These are phyloP conservation scores for Leccinum fallax DNA, from an alignment of 1,284 basidiomycete species.

Conservation along the genomic window DNA sequence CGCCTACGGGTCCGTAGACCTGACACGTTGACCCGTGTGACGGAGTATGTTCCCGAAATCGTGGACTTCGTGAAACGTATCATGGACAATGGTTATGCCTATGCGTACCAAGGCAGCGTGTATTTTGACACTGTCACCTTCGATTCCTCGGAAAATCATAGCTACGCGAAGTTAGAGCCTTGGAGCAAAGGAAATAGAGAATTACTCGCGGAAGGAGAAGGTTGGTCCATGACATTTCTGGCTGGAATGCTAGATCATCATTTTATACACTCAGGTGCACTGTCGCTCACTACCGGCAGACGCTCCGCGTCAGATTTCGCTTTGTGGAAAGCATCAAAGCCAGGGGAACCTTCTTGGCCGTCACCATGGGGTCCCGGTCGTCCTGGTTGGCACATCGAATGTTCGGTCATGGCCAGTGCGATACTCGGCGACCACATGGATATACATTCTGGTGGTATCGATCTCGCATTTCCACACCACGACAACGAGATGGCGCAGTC, in stretches of 20 bases:
- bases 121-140: constrained; percentile 95
- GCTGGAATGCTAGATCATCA: constrained; percentile 2
- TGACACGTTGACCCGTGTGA: constrained; percentile 92
- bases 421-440: constrained; percentile 94
- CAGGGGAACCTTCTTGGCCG: constrained; percentile 97
- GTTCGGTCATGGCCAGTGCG: constrained; percentile 97
- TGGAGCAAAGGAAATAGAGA: constrained; percentile 94
- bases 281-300: constrained; percentile 62
- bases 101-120: constrained; percentile 86
- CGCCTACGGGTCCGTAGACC: constrained; percentile 86
- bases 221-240: constrained; percentile 39
- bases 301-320: constrained; percentile 89
- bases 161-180: constrained; percentile 95
- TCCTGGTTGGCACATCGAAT: constrained; percentile 99
- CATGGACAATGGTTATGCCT: constrained; percentile 88
- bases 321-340: constrained; percentile 96
- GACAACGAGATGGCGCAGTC: constrained; percentile 99
- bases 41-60: constrained; percentile 97
- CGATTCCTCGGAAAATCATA: constrained; percentile 71
- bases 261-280: constrained; percentile 49
- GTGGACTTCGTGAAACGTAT: constrained; percentile 88
- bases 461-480: constrained; percentile 98
- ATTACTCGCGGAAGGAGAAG: constrained; percentile 92
- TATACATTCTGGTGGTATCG: constrained; percentile 97
- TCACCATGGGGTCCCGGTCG: constrained; percentile 97